Conservation (phyloP, 164 flowering plant genomes). For the Vitis labrusca region DNA sequence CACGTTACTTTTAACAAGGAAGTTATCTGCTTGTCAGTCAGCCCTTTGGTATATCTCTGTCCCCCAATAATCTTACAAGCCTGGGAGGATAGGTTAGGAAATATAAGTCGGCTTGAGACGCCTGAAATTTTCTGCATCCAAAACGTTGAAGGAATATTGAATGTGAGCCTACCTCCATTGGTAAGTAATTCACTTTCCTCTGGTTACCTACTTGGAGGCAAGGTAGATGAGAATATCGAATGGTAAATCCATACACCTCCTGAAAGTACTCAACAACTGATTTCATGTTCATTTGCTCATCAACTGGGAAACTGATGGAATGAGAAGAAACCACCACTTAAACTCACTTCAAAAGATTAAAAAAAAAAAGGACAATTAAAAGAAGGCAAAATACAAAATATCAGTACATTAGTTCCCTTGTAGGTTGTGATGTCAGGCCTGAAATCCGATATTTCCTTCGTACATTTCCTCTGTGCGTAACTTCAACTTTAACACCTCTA, state of each 20-base stretch:
- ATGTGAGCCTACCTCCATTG: conserved; percentile 53
- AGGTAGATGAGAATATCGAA: conserved; percentile 56
- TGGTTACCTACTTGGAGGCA: conserved; percentile 75
- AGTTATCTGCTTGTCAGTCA: conserved; percentile 66
- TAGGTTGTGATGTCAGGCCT: conserved; percentile 63
- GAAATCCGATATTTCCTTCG: conserved; percentile 64
- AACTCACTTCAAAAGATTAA: not conserved
- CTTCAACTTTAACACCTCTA: conserved; percentile 74
- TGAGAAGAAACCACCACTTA: not conserved
- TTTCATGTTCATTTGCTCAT: conserved; percentile 62
- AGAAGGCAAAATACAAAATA: not conserved
- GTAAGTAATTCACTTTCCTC: conserved; percentile 63
- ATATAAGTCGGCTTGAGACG: not conserved
- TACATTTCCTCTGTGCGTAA: conserved; percentile 62
- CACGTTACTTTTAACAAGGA: conserved; percentile 62
- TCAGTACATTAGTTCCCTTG: conserved; percentile 58
- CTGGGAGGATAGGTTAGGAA: not conserved
- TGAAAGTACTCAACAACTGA: conserved; percentile 70
- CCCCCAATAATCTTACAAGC: conserved; percentile 38
- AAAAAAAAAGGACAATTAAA: not conserved
- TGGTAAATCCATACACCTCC: conserved; percentile 70
- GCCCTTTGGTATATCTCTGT: conserved; percentile 55
- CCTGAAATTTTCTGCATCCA: not conserved
- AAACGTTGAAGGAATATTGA: not conserved
- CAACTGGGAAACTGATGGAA: conserved; percentile 58